Conservation (phyloP, 805 yeast species). For the Wickerhamomyces subpelliculosus region DNA sequence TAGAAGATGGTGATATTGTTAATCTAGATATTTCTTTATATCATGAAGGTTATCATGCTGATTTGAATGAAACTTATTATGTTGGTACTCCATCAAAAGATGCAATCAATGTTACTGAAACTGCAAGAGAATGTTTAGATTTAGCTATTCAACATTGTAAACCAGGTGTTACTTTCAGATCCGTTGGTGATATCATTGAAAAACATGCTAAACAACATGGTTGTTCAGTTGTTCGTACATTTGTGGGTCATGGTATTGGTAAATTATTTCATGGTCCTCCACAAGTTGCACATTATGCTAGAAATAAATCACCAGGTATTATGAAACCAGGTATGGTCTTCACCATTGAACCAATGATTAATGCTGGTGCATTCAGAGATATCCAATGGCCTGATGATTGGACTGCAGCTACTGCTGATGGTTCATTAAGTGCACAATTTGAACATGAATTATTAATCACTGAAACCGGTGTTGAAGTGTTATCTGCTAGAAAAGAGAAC, state of each 20-base stretch:
- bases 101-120: slow-evolving; percentile 83
- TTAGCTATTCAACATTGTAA: slow-evolving; percentile 78
- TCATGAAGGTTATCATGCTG: slow-evolving; percentile 87
- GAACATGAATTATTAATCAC: slow-evolving; percentile 92
- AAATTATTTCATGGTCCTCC: slow-evolving; percentile 87
- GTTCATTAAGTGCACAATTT: slow-evolving; percentile 86
- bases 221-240: slow-evolving; percentile 84
- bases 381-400: slow-evolving; percentile 95
- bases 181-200: slow-evolving; percentile 83
- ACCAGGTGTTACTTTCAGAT: slow-evolving; percentile 87
- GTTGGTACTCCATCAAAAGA: slow-evolving; percentile 87
- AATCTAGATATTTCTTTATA: slow-evolving; percentile 85
- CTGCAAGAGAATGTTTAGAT: slow-evolving; percentile 82
- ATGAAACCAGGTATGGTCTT: slow-evolving; percentile 95
- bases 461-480: slow-evolving; percentile 86
- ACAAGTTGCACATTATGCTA: slow-evolving; percentile 88
- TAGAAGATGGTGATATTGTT: slow-evolving; percentile 91
- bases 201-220: slow-evolving; percentile 71
- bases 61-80: slow-evolving; percentile 92
- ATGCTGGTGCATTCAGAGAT: slow-evolving; percentile 76
- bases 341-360: slow-evolving; percentile 97
- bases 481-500: slow-evolving; percentile 70
- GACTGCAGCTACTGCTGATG: slow-evolving; percentile 92
- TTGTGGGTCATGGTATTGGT: slow-evolving; percentile 92
- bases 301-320: slow-evolving; percentile 87